Evolutionary conservation across 805 yeast genomes (phyloP).

Genomic region (Metschnikowia hibisci): DNA sequence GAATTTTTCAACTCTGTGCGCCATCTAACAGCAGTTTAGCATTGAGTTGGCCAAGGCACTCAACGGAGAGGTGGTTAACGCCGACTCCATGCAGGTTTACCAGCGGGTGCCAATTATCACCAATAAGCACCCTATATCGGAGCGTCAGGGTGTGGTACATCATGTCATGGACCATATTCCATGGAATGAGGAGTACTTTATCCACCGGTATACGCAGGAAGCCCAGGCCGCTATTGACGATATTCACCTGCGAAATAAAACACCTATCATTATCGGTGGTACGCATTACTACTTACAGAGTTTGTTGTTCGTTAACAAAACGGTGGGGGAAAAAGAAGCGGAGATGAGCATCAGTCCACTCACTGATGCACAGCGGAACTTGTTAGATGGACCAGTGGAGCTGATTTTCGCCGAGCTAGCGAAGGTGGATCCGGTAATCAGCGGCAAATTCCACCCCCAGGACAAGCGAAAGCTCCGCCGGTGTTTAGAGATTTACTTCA

Average conservation of each 20-base stretch:
- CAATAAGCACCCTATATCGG: slow-evolving; percentile 84
- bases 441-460: slow-evolving; percentile 86
- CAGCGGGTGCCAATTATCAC: slow-evolving; percentile 69
- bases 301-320: slow-evolving; percentile 65
- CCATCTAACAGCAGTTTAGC: slow-evolving; percentile 42
- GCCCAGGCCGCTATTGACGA: slow-evolving; percentile 61
- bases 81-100: slow-evolving; percentile 97
- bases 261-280: slow-evolving; percentile 92
- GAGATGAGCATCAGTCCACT: slow-evolving; percentile 29
- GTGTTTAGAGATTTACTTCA: slow-evolving; percentile 73
- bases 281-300: slow-evolving; percentile 91
- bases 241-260: slow-evolving; percentile 61
- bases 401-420: slow-evolving; percentile 45
- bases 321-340: slow-evolving; percentile 39
- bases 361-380: slow-evolving; percentile 25
- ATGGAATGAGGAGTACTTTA: slow-evolving; percentile 79
- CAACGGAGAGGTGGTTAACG: slow-evolving; percentile 88
- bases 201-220: slow-evolving; percentile 73
- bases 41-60: slow-evolving; percentile 72
- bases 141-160: slow-evolving; percentile 72
- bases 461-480: slow-evolving; percentile 75
- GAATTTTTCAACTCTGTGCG: background rate
- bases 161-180: slow-evolving; percentile 81
- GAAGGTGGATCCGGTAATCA: slow-evolving; percentile 64
- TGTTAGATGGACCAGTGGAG: slow-evolving; percentile 57